These are phyloP conservation scores for Malus hybrid DNA, from an alignment of 331 rosid species.

Conservation along the genomic window DNA sequence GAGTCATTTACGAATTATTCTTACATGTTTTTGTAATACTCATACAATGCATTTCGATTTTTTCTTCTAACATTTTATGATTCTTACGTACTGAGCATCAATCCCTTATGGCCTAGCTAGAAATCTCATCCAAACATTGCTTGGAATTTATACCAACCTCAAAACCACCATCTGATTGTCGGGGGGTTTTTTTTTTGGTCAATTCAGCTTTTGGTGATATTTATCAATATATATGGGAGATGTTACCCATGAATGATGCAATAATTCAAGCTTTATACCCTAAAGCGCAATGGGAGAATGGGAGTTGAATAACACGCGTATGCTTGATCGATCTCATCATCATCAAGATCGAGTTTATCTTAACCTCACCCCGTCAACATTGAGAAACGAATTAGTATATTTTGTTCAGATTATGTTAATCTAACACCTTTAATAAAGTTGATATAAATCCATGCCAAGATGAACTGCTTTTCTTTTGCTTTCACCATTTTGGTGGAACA, in stretches of 20 bases:
- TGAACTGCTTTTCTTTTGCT: background rate
- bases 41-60: background rate
- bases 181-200: too few species aligned
- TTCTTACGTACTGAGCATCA: background rate
- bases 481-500: background rate
- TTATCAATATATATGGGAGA: background rate
- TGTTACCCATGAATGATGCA: slow-evolving; percentile 17
- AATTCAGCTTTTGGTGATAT: background rate
- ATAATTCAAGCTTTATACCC: slow-evolving; percentile 37
- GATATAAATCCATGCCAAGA: slow-evolving; percentile 7
- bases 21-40: too few species aligned
- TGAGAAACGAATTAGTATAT: slow-evolving; percentile 24
- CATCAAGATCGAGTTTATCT: slow-evolving; percentile 24
- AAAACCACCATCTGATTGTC: background rate
- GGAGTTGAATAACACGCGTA: slow-evolving; percentile 29
- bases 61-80: background rate
- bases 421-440: slow-evolving; percentile 32
- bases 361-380: slow-evolving; percentile 6
- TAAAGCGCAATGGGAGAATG: slow-evolving; percentile 8
- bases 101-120: background rate
- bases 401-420: slow-evolving; percentile 34
- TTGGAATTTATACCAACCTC: slow-evolving; percentile 1
- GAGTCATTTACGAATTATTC: too few species aligned
- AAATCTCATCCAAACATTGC: background rate
- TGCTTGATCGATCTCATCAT: slow-evolving; percentile 15